Conservation (phyloP, 228 moss, liverwort and hornwort species). For the Sphagnum magellanicum region DNA sequence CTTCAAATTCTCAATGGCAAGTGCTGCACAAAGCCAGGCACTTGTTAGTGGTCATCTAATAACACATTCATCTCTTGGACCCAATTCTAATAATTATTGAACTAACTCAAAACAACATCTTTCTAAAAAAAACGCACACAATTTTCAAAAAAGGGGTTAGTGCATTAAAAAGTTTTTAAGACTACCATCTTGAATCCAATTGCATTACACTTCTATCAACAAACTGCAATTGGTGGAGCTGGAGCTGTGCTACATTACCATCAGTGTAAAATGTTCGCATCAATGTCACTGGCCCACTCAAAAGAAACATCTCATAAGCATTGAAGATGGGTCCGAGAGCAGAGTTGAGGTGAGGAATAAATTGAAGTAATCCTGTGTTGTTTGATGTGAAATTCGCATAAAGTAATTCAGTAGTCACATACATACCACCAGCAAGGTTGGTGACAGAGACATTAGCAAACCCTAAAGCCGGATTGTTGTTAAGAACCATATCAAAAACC, state of each 20-base stretch:
- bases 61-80: too few species aligned
- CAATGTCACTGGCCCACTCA: conserved; percentile 18
- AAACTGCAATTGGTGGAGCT: not conserved
- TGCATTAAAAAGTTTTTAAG: not conserved
- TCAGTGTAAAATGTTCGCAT: conserved; percentile 28
- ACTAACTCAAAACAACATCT: not conserved
- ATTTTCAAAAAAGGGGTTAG: not conserved
- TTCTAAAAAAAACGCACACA: not conserved
- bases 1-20: conserved; percentile 35
- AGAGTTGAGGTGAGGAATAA: conserved; percentile 26
- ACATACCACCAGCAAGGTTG: conserved; percentile 14
- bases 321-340: conserved; percentile 33
- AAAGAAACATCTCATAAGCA: conserved; percentile 38
- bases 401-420: conserved; percentile 27
- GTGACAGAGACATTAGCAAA: conserved; percentile 34
- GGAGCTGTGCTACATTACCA: conserved; percentile 27
- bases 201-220: not conserved
- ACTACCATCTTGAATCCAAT: not conserved
- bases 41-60: too few species aligned
- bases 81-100: not conserved
- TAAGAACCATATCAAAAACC: conserved; percentile 31
- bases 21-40: conserved; percentile 29
- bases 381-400: conserved; percentile 16
- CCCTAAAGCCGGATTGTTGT: conserved; percentile 25
- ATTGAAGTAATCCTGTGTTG: not conserved